Percentiles rank a stretch among this genome's conserved stretches.
Conservation (phyloP, 352 stramenopile genomes). For the Phytophthora cactorum region DNA sequence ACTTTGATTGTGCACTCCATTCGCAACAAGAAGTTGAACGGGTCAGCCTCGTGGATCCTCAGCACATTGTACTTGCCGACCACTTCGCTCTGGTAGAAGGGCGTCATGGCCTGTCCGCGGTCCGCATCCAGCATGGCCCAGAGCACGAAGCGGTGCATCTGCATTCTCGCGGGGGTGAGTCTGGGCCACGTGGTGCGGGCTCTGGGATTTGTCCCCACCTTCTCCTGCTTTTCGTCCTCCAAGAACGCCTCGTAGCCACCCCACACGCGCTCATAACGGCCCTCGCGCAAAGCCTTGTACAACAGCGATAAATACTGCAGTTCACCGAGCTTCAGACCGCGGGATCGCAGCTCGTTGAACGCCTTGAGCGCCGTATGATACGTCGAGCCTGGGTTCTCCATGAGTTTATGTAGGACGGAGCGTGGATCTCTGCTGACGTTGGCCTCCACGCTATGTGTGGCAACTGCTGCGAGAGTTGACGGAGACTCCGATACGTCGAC, state of each 20-base stretch:
- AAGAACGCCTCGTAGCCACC: conserved; percentile 49
- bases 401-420: background rate
- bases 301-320: conserved; percentile 61
- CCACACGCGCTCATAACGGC: conserved; percentile 37
- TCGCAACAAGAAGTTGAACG: conserved; percentile 71
- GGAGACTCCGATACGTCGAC: background rate
- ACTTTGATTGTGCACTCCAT: conserved; percentile 64
- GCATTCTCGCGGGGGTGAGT: conserved; percentile 50
- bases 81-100: conserved; percentile 58
- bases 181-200: conserved; percentile 46
- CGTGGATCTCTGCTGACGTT: background rate
- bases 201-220: conserved; percentile 27
- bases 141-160: conserved; percentile 69
- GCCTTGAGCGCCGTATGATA: conserved; percentile 41
- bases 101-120: conserved; percentile 35
- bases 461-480: background rate
- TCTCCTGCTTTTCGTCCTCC: conserved; percentile 35
- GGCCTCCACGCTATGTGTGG: background rate
- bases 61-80: conserved; percentile 46
- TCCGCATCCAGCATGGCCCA: conserved; percentile 62
- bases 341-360: conserved; percentile 37
- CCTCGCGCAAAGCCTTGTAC: conserved; percentile 63
- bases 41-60: conserved; percentile 60
- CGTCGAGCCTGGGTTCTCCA: conserved; percentile 17
- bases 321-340: conserved; percentile 35